Conservation (phyloP, 2,329 filamentous ascomycete genomes). For the Pestalotiopsis sp. region DNA sequence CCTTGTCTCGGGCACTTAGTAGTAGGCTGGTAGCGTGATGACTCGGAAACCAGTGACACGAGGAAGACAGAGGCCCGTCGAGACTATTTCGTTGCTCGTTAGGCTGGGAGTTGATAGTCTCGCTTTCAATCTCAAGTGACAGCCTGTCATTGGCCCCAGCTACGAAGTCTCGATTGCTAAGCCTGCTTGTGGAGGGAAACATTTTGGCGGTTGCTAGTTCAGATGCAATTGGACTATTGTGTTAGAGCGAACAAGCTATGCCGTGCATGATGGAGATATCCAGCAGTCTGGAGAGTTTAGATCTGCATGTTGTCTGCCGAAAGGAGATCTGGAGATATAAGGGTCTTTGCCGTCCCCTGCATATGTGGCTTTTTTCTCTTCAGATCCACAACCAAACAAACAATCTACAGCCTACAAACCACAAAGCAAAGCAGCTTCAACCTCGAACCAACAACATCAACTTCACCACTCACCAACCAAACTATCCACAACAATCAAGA, state of each 20-base stretch:
- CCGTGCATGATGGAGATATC: not conserved
- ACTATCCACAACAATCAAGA: not conserved
- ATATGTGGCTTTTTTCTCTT: not conserved
- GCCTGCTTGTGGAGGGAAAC: not conserved
- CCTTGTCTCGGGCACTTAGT: no score
- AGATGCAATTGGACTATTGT: not conserved
- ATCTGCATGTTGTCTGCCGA: not conserved
- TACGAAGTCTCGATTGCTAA: not conserved
- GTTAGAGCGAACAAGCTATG: not conserved
- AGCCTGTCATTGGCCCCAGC: not conserved
- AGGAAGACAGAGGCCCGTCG: not conserved
- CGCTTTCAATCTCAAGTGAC: not conserved
- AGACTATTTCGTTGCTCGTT: not conserved
- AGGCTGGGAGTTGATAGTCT: not conserved
- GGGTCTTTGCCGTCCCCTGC: not conserved
- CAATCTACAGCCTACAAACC: not conserved
- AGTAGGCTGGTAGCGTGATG: not conserved
- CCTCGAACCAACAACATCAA: not conserved
- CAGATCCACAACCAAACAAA: not conserved
- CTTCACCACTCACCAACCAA: not conserved
- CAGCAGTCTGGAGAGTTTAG: not conserved
- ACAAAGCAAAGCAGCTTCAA: not conserved
- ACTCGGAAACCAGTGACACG: not conserved
- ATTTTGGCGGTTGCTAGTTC: not conserved
- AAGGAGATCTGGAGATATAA: slow-evolving; percentile 1